Base-by-base conservation (phyloP, 164 flowering plant species). In the Warburgia ugandensis region DNA sequence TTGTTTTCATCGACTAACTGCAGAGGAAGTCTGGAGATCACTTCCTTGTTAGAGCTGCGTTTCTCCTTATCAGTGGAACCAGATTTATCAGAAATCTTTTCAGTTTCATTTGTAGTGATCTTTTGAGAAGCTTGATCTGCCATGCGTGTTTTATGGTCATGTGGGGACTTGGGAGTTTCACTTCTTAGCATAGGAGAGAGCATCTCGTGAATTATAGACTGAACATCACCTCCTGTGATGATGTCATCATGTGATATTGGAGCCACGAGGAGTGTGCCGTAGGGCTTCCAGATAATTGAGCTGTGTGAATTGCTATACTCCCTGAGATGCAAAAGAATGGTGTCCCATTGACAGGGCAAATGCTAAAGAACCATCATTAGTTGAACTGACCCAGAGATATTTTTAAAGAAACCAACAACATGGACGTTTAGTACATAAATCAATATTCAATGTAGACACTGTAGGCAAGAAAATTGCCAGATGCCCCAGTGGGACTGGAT, bases 251-350 rank as follows among this genome's bases (percentile, higher is more conserved):
- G 66, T 36, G 84, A 73, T 41, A 88, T 70, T 28, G 77, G 70
- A 41, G 79, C 68, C 13, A 86, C 80, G 57, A 88, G 77, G 64
- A 96, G 98, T 17, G 78, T 74, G 47, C 95, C 97, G 70, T 66
- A 92, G 10, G 86, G 86, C 62, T 73, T 83, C 94, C 81, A 85
- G 48, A 59, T 65, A 31, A 56, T 42, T 40, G 58, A 43, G 38
- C 57, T 48, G 52, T 65, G 73, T 13, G 50, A 43, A 62, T 67
- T 71, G 59, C 65, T 58, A 41, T 63, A 42, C 37, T 73, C 84
- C 77, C 95, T 87, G 65, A 50, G 52, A 65, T n/a, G n/a, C n/a
- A n/a, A n/a, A n/a, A n/a, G 41, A 4, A 37, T 14, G 1, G 17
- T 16, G 0, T 14, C n/a, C 14, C 17, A 20, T 3, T 20, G 17